Evolutionary conservation across 495 filamentous ascomycete genomes (phyloP), one percentile per base, ranked within the genome.

Genomic region (Durotheca rogersii): DNA sequence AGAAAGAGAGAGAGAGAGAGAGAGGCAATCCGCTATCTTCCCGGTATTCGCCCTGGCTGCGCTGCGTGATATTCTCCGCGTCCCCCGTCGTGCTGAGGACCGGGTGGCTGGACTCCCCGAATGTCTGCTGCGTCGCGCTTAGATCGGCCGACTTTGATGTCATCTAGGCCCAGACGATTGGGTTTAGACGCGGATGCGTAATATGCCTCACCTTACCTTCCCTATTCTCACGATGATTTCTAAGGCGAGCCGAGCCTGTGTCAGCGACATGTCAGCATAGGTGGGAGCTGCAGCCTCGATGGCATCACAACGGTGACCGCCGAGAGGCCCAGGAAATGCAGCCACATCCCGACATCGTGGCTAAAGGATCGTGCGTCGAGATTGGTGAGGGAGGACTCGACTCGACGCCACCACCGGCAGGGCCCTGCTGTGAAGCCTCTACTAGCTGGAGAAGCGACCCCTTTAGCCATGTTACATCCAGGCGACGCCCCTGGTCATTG

Each of bases 201-300:
- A 30, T 47, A 23, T 23, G 18, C 14, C 17, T 37, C 34, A n/a
- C 29, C 46, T 46, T 47, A 15, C 33, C 11, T 45, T 15, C 25
- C 35, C 23, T 11, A 18, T 23, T 20, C 41, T 40, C 35, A 46
- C 46, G 3, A 31, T 47, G 39, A 45, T 59, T 59, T 53, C 21
- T 49, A 35, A 53, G 35, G 12, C 35, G 39, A 35, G 21, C 41
- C 39, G 15, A 36, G 21, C 7, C 3, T 46, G 38, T 35, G 56
- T 53, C 56, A 53, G 56, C 49, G 20, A 32, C 31, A 42, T 59
- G 40, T 51, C 45, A 59, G 49, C 53, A n/a, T 31, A 33, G 50
- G 42, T 41, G 34, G 32, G 47, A 51, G 37, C 42, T 35, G 41
- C 53, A 29, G 33, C 25, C 34, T 35, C 34, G 27, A 35, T 15